Base-by-base conservation (phyloP, 768 basidiomycete genomes). In the Coprinellus aureogranulatus region DNA sequence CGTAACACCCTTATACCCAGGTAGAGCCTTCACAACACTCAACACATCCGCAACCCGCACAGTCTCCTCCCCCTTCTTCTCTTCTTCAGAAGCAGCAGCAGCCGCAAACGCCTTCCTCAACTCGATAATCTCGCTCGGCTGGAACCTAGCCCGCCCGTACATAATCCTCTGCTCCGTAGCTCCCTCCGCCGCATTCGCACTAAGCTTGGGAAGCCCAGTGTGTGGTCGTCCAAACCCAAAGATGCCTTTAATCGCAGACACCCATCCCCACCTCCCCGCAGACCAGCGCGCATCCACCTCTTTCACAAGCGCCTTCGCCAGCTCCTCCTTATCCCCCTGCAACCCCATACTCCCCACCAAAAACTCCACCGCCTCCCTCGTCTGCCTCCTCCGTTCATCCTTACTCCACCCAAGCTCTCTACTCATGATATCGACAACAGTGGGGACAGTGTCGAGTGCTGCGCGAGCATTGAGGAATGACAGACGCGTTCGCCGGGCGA, bases 381-480 rank as follows among this genome's bases (percentile, higher is more conserved):
- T 75, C 71, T 98, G 90, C 55, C 73, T 65, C 53, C 75, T 70
- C 63, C 85, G 82, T 64, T 87, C 81, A 16, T 76, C 63, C 26
- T 72, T 69, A 59, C 81, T 79, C 96, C 96, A 99, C 12, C 79
- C 76, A 5, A 95, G 81, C 67, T 98, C 94, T 14, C 81, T 81
- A 4, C 84, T 83, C 94, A 98, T 96, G 70, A 97, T 89, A 57
- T 92, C 91, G 59, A 96, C 86, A 48, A 99, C 88, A 28, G 82
- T 81, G 2, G 95, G 94, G 51, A 99, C 84, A 0, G 89, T 85
- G 27, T 88, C 85, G 30, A 95, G 81, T 0, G 96, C 88, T 0
- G 89, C 90, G 58, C 88, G 87, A 0, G 87, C 89, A 69, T 97
- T 94, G 63, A 98, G 85, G 83, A 98, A 98, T 8, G 91, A 87